Evolutionary conservation across 768 basidiomycete genomes (phyloP), one percentile per base, ranked within the genome.

Genomic region (Lactarius deliciosus): DNA sequence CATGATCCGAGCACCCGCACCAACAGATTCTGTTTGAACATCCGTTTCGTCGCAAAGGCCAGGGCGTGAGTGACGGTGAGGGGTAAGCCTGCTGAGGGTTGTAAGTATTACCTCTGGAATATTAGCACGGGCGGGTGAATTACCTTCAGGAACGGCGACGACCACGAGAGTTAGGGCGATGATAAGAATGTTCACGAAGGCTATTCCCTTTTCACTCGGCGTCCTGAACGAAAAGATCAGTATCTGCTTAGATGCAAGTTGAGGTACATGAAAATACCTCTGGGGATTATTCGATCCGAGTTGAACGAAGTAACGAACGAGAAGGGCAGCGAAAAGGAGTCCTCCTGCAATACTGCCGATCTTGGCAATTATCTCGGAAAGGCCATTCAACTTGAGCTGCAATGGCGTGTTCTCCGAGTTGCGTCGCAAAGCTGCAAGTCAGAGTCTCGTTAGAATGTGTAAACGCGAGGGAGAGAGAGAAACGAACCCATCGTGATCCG

Each of bases 21-120:
- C 53, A 99, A 86, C 0, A 98, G 81, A 61, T 97, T 97, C 76
- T 95, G 91, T 73, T 88, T 85, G 13, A 94, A 92, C 97, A 98
- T 98, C n/a, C 96, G 89, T 73, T 92, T 95, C 57, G 96, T 98
- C 0, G 96, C 97, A 73, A 98, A 98, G 1, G 96, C 93, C 36
- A 98, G 81, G 0, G 97, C 96, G 57, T 28, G 25, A 28, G 25
- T 28, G 25, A 28, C 25, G 25, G 25, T 28, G 25, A 98, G 85
- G 2, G 96, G 96, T 9, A 99, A 82, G 73, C 96, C 92, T 91
- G 63, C 38, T 60, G 53, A 25, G 60, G 16, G 68, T 41, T 11
- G 10, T n/a, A 64, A 70, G 34, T 61, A 66, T 65, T 22, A 57
- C 7, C 45, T 40, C 61, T 50, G 73, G 61, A 6, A 15, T 63